A percentile compares a stretch with the other conserved stretches of the same genome.
phyloP scores from a whole-genome alignment of 148 eudicot genomes.

The Rhododendron vialii region DNA sequence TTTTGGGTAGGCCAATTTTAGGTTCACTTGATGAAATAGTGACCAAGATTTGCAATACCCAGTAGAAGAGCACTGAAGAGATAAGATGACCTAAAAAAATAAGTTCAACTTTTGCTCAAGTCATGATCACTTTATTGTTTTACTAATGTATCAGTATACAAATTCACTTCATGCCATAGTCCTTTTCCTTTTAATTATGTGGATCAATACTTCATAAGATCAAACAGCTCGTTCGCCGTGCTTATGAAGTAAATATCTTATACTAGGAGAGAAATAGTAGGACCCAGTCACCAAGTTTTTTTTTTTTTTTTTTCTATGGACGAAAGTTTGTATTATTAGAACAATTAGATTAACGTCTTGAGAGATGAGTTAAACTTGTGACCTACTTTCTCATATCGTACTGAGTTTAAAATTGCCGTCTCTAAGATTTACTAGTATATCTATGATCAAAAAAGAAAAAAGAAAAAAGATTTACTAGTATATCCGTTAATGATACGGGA shows the following conservation, averaged over 20 bases:
- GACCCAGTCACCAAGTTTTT: background rate
- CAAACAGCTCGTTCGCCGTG: too few species aligned
- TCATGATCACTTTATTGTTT: background rate
- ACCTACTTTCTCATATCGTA: too few species aligned
- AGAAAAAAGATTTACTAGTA: too few species aligned
- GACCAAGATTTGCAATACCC: slow-evolving; percentile 15
- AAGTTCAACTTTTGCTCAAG: background rate
- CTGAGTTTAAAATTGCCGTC: too few species aligned
- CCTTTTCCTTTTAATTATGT: background rate
- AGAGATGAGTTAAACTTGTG: background rate
- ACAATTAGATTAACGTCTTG: too few species aligned
- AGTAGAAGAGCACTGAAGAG: slow-evolving; percentile 9
- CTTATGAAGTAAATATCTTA: background rate
- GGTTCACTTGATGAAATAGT: slow-evolving; percentile 12
- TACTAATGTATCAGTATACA: background rate
- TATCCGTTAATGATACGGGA: too few species aligned
- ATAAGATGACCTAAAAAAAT: slow-evolving; percentile 6
- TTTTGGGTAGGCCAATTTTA: slow-evolving; percentile 19
- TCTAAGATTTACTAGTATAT: too few species aligned
- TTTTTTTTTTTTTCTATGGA: too few species aligned
- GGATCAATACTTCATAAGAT: slow-evolving; percentile 1
- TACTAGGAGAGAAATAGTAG: background rate
- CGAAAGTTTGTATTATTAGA: too few species aligned
- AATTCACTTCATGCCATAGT: background rate
- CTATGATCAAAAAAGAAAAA: too few species aligned